These are phyloP conservation scores for Periconia digitata DNA, from an alignment of 2,329 filamentous ascomycete species.

Conservation along the genomic window DNA sequence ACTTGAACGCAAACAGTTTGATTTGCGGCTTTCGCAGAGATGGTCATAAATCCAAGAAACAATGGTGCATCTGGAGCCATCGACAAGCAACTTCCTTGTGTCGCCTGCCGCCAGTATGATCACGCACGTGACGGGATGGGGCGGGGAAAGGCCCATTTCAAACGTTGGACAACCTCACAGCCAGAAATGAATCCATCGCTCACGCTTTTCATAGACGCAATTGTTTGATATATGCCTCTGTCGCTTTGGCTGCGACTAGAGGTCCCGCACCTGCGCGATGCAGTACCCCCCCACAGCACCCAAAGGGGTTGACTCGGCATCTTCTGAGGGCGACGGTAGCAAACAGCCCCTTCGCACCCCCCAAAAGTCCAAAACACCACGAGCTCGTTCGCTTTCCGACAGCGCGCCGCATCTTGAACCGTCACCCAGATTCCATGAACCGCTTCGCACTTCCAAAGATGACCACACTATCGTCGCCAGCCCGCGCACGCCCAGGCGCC, in stretches of 20 bases:
- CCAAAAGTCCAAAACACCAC: constrained; percentile 40
- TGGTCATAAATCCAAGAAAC: too few species aligned
- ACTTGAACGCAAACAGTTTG: too few species aligned
- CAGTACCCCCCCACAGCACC: constrained; percentile 24
- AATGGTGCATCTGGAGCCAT: too few species aligned
- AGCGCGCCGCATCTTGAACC: constrained; percentile 47
- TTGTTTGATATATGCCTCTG: constrained; percentile 27
- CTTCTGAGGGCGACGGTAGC: constrained; percentile 22
- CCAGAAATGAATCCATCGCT: neutral
- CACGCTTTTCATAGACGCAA: constrained; percentile 5
- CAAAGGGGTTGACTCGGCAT: constrained; percentile 14
- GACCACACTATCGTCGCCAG: constrained; percentile 46
- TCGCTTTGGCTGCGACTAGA: constrained; percentile 6
- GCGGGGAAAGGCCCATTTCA: neutral
- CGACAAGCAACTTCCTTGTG: too few species aligned
- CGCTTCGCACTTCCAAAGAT: constrained; percentile 45
- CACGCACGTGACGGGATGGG: too few species aligned
- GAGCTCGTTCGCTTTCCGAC: constrained; percentile 50
- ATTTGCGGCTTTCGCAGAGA: too few species aligned
- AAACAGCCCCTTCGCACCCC: constrained; percentile 30
- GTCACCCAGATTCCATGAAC: constrained; percentile 49
- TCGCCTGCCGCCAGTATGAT: too few species aligned
- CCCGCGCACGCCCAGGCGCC: constrained; percentile 67
- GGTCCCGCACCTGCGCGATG: too few species aligned
- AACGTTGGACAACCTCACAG: neutral